Evolutionary conservation across 192 early-diverging fungal genomes (phyloP).

Genomic region (Entomortierella lignicola): DNA sequence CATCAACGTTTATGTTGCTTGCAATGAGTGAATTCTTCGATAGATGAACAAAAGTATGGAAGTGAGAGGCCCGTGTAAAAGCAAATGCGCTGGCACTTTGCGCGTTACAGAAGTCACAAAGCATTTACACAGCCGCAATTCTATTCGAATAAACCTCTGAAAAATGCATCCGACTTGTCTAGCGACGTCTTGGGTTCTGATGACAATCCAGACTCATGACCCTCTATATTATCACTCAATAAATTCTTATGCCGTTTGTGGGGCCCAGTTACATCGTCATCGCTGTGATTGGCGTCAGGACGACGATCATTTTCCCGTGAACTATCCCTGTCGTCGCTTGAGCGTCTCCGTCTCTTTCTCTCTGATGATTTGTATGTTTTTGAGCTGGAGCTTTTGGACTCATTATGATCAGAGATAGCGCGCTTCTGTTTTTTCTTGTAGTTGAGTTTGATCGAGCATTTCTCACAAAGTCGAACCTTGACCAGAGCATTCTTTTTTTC

Average conservation of each 20-base stretch:
- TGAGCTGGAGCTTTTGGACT: background rate
- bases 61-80: background rate
- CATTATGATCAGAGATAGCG: slow-evolving; percentile 5
- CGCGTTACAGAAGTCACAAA: no score
- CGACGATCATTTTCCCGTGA: background rate
- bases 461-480: slow-evolving; percentile 79
- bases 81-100: background rate
- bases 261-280: background rate
- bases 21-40: background rate
- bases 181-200: no score
- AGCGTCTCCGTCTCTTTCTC: background rate
- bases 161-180: no score
- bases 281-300: background rate
- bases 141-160: no score
- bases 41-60: background rate
- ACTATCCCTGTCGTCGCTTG: background rate
- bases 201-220: no score
- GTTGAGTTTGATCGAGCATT: slow-evolving; percentile 79
- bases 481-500: slow-evolving; percentile 84
- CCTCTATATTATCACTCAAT: no score
- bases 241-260: background rate
- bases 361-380: background rate
- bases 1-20: background rate
- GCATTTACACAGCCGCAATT: no score
- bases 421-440: slow-evolving; percentile 71